Percentiles rank a stretch among this genome's conserved stretches.
Conservation (phyloP, 305 asterid species). For the Euphrasia arctica region DNA sequence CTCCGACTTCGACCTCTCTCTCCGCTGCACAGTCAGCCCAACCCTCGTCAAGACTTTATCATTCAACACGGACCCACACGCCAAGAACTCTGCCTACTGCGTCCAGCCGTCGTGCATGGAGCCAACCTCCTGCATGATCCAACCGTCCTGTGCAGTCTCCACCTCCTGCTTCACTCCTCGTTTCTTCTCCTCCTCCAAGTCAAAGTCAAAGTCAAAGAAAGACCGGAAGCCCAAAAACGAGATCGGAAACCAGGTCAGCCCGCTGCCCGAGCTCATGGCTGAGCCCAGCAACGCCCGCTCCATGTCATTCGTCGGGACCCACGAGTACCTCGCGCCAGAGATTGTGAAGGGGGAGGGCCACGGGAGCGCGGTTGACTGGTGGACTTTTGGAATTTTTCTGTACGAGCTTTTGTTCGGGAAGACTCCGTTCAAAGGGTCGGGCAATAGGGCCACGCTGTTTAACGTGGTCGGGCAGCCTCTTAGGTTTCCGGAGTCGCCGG, state of each 20-base stretch:
- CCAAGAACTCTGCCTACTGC: conserved; percentile 40
- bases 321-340: conserved; percentile 78
- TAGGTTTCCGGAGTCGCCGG: conserved; percentile 69
- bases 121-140: conserved; percentile 50
- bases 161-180: conserved; percentile 68
- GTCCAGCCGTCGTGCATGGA: conserved; percentile 68
- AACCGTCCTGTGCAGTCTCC: conserved; percentile 65
- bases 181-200: conserved; percentile 52
- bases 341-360: conserved; percentile 89
- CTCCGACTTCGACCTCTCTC: conserved; percentile 83
- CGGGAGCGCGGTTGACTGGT: conserved; percentile 90
- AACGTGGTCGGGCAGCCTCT: conserved; percentile 85
- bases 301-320: conserved; percentile 84
- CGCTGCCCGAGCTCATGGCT: conserved; percentile 70
- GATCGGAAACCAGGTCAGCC: conserved; percentile 56
- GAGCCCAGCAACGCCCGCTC: conserved; percentile 83
- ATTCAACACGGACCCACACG: conserved; percentile 41
- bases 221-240: conserved; percentile 53
- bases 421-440: conserved; percentile 78
- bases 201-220: conserved; percentile 47
- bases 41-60: conserved; percentile 63
- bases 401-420: conserved; percentile 69
- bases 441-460: conserved; percentile 70
- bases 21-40: conserved; percentile 74
- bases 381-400: conserved; percentile 76